Evolutionary conservation across 768 basidiomycete genomes (phyloP).

Genomic region (Pleurotus cornucopiae): DNA sequence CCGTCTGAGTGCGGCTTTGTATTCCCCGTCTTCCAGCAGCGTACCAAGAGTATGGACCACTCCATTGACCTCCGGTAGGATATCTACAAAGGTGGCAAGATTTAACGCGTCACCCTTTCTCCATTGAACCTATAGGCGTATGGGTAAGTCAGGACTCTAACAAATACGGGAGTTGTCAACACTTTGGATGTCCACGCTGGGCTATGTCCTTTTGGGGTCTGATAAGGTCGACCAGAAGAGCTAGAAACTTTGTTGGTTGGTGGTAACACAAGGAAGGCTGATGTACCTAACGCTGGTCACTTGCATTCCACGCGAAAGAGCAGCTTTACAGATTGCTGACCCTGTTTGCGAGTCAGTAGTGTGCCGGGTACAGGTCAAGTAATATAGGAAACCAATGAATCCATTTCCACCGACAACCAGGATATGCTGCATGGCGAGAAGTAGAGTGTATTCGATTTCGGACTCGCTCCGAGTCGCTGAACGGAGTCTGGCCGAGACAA

Average conservation of each 20-base stretch:
- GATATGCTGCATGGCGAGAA: conserved; percentile 42
- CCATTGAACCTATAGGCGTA: conserved; percentile 73
- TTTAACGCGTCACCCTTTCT: conserved; percentile 76
- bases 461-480: background rate
- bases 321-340: conserved; percentile 89
- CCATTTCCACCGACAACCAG: conserved; percentile 99
- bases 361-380: background rate
- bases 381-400: conserved; percentile 67
- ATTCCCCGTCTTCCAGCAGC: conserved; percentile 73
- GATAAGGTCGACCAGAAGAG: conserved; percentile 82
- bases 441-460: conserved; percentile 14
- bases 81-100: conserved; percentile 65
- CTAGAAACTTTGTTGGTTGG: conserved; percentile 31
- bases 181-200: conserved; percentile 86
- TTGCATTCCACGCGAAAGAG: conserved; percentile 75
- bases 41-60: conserved; percentile 95
- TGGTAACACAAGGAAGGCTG: background rate
- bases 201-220: conserved; percentile 83
- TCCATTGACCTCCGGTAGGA: conserved; percentile 64
- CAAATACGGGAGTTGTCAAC: conserved; percentile 15
- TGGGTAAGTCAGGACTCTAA: conserved; percentile 12
- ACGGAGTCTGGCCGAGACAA: background rate
- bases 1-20: conserved; percentile 70
- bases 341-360: conserved; percentile 42
- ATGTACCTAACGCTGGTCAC: conserved; percentile 86